Conservation (phyloP, 345 rosid species). For the Sonneratia alba region DNA sequence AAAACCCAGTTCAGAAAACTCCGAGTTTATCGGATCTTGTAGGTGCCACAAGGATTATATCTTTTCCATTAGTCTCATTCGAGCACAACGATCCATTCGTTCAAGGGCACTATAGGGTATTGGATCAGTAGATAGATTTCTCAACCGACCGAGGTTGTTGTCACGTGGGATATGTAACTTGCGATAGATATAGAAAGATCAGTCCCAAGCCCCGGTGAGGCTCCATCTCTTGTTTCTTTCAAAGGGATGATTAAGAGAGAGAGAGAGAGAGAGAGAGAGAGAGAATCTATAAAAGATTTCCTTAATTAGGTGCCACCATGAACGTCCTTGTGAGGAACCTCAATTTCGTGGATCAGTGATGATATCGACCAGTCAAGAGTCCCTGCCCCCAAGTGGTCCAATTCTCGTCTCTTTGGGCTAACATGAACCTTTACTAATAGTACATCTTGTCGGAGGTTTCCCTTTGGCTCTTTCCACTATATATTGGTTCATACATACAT, state of each 20-base stretch:
- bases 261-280: slow-evolving; percentile 4
- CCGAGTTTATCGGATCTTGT: no score
- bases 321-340: slow-evolving; percentile 22
- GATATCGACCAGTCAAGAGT: slow-evolving; percentile 26
- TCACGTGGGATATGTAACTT: not conserved
- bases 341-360: slow-evolving; percentile 12
- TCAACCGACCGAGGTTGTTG: not conserved
- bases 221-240: slow-evolving; percentile 37
- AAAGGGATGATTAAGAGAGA: slow-evolving; percentile 28
- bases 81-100: no score
- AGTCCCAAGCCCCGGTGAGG: slow-evolving; percentile 13
- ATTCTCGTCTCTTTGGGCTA: not conserved
- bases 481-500: not conserved
- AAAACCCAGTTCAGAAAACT: no score
- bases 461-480: not conserved
- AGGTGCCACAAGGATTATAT: no score
- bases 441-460: not conserved
- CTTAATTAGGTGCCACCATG: slow-evolving; percentile 59
- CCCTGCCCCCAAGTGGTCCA: slow-evolving; percentile 2
- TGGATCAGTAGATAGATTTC: not conserved
- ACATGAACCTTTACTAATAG: not conserved
- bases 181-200: not conserved
- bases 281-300: slow-evolving; percentile 29
- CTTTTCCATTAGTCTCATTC: no score
- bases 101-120: no score